Base-by-base conservation (phyloP, 371 early-diverging fungal species). In the Mucor lusitanicus region DNA sequence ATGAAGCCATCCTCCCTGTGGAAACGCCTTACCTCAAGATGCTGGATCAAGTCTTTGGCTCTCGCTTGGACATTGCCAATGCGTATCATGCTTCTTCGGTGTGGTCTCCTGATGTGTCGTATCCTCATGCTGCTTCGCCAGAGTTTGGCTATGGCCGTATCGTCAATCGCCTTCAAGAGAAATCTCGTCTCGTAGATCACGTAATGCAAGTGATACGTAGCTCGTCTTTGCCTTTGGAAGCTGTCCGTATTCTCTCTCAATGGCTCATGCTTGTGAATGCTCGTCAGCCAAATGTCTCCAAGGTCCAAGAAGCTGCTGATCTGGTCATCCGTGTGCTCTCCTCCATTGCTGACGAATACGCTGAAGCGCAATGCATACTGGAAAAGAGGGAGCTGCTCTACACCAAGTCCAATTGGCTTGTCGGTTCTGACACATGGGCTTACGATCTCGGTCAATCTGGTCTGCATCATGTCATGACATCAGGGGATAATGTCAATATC, bases 391-490 rank as follows among this genome's bases (percentile, higher is more conserved):
- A 78, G 11, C 77, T 73, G 27, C 70, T 80, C 42, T 67, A 85
- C 65, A 73, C 70, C 59, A 83, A 84, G 69, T 89, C 94, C 12
- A 86, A 88, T 76, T 95, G 96, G 96, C 70, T 95, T 56, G 73
- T 95, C 35, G 95, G 94, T 19, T 92, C 92, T 8, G 96, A 95
- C 72, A 69, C 80, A 7, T 92, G 94, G 89, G 86, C 93, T 19
- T 88, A 88, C 75, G 96, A 95, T 76, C 75, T 95, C 55, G 93
- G 92, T 59, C 83, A 86, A 80, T 90, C 90, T 64, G 96, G 95
- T 50, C 89, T 96, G 32, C 96, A 96, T 77, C 93, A 94, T 64
- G 90, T 95, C 30, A 85, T 96, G 50, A 82, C 92, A n/a, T 90
- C 90, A 61, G 87, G 88, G 12, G 86, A 92, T 42, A 90, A 94